Base-by-base conservation (phyloP, 441 rosid genomes). In the Bocquillonia castaneifolia region DNA sequence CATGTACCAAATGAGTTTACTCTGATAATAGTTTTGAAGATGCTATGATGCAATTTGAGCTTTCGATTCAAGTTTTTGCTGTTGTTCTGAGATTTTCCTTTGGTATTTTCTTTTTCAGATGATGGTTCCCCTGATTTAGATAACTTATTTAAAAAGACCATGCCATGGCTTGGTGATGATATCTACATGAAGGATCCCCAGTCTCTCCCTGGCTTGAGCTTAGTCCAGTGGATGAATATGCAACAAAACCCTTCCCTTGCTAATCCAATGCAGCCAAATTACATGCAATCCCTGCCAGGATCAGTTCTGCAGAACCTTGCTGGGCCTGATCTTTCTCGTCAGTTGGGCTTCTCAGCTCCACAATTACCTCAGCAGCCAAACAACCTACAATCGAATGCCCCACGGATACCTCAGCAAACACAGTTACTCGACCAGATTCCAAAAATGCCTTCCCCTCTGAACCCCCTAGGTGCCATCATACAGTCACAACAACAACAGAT, bases 141-240 rank as follows among this genome's bases (percentile, higher is more conserved):
- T 64, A 79, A 69, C 66, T 28, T 81, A 29, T 81, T 85, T 68
- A 86, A 85, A 82, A 85, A 85, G 81, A 67, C 84, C 42, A 76
- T 86, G 86, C 88, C 88, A 53, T 85, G 90, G 87, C 79, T 82
- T 67, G 84, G 85, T 10, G 92, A 86, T 72, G 92, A 88, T 69
- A 34, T 77, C 18, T 71, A 66, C 72, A 73, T 76, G 80, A 86
- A 86, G 71, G 95, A 85, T 64, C 58, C 88, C 39, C 85, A 74
- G 55, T 77, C 76, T 50, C 62, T 80, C 34, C 81, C 87, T 39
- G 92, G 90, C 57, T 65, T 88, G 31, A 83, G 88, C 72, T 72
- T 88, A 72, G 82, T 78, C 68, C 88, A 86, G 71, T 85, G 88
- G 88, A 86, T 86, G 90, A 87, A 83, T 73, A 79, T 89, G 90